Base-by-base conservation (phyloP, 2,329 filamentous ascomycete species). In the Xylariaceae sp. region DNA sequence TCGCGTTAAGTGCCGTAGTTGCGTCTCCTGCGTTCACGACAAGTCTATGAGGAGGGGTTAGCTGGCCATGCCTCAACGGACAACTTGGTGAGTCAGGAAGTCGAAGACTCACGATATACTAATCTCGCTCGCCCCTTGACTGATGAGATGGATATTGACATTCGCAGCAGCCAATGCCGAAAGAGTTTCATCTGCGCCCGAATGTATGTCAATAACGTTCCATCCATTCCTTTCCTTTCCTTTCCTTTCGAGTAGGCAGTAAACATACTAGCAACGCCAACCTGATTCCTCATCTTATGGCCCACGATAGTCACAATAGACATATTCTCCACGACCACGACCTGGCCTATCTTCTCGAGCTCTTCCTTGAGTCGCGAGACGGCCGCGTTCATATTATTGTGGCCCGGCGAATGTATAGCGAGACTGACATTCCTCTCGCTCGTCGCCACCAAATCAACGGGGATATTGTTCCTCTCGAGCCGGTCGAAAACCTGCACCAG, bases 361-460 rank as follows among this genome's bases (percentile, higher is more conserved):
- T 68, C 65, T 43, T 64, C 64, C 34, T 60, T 61, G 7, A 68
- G 63, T 32, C 60, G 55, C 35, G 61, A 41, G 30, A 66, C 52
- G 6, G 63, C 57, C 19, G 19, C 19, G 19, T 19, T 19, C 19
- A 19, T 19, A 37, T 52, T 53, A 27, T 58, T 50, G 7, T 65
- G 58, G n/a, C 55, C 57, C 6, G 64, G 64, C 7, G 62, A 61
- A 47, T 67, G 61, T 2, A 66, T 61, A 6, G 65, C 65, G 26
- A 68, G 61, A 47, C 64, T 68, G 39, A 67, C 65, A 45, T 68
- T 60, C 26, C 65, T 60, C 51, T 68, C 65, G 57, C 65, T 68
- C 42, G 66, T 68, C 39, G 66, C 57, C 43, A 68, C 63, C 3
- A 68, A 55, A 53, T 68, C 66, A 26, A 64, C 64, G 0, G 57